Percentiles rank a stretch among this genome's conserved stretches.
phyloP scores from a whole-genome alignment of 352 stramenopile species.

The Vaucheria bursata region DNA sequence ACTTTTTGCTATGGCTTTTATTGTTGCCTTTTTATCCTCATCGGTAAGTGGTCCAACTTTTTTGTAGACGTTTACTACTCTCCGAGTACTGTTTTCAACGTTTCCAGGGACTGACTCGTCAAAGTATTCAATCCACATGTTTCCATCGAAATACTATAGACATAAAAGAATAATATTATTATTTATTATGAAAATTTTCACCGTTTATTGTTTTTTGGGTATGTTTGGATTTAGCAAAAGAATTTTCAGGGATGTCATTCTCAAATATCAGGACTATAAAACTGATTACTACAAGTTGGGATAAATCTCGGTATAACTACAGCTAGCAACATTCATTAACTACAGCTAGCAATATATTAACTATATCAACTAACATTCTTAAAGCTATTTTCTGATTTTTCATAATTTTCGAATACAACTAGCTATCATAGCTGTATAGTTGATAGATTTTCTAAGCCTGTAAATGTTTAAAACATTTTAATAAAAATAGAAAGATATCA shows the following conservation, averaged over 20 bases:
- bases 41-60: neutral
- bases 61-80: constrained; percentile 5
- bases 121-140: constrained; percentile 46
- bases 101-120: neutral
- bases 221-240: neutral
- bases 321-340: neutral
- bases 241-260: neutral
- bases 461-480: no score
- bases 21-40: neutral
- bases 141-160: constrained; percentile 43
- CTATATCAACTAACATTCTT: no score
- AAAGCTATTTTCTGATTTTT: no score
- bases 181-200: neutral
- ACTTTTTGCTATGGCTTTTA: no score
- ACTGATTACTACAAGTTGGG: neutral
- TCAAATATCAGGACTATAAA: neutral
- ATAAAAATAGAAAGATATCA: no score
- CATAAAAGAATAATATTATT: neutral
- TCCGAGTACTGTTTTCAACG: neutral
- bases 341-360: no score
- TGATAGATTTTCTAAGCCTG: no score
- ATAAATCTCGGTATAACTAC: neutral
- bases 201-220: neutral
- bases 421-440: no score
- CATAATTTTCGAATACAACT: no score